Evolutionary conservation across 1,139 yeast species (phyloP).

Genomic region (Diutina neorugosa): DNA sequence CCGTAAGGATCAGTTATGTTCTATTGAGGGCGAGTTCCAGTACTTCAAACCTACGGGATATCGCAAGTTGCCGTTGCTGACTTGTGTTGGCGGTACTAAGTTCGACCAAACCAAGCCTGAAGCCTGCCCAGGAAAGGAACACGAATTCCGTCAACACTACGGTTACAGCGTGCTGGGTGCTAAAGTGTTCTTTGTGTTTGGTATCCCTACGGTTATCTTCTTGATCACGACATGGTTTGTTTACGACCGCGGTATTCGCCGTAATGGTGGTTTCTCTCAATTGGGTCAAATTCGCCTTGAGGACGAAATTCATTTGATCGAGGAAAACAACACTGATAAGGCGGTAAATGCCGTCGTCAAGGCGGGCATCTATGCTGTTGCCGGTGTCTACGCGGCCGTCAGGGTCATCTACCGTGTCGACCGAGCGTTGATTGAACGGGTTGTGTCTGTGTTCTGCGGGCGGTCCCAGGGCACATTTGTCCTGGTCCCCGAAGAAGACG

Average conservation of each 20-base stretch:
- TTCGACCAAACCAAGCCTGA: slow-evolving; percentile 57
- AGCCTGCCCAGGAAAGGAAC: slow-evolving; percentile 82
- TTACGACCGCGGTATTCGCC: slow-evolving; percentile 67
- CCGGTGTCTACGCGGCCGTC: slow-evolving; percentile 29
- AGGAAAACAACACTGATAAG: slow-evolving; percentile 51
- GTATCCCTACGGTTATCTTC: slow-evolving; percentile 26
- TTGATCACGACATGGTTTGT: slow-evolving; percentile 56
- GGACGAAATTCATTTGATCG: slow-evolving; percentile 51
- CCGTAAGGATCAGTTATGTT: slow-evolving; percentile 49
- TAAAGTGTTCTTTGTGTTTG: slow-evolving; percentile 32
- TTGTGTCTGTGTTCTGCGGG: slow-evolving; percentile 22
- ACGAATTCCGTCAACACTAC: slow-evolving; percentile 46
- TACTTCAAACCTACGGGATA: slow-evolving; percentile 76
- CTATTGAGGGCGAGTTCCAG: slow-evolving; percentile 42
- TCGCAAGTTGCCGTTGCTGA: slow-evolving; percentile 59
- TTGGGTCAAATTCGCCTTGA: slow-evolving; percentile 72
- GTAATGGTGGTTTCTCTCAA: slow-evolving; percentile 70
- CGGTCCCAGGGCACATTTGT: slow-evolving; percentile 33
- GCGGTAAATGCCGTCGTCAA: slow-evolving; percentile 50
- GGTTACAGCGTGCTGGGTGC: slow-evolving; percentile 48
- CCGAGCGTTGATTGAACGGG: slow-evolving; percentile 21
- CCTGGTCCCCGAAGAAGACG: slow-evolving; percentile 37
- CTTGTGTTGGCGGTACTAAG: slow-evolving; percentile 60
- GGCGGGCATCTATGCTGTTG: slow-evolving; percentile 45
- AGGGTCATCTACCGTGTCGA: slow-evolving; percentile 27